Evolutionary conservation across 495 filamentous ascomycete species (phyloP), one percentile per base, ranked within the genome.

Genomic region (Penicillium verhagenii): DNA sequence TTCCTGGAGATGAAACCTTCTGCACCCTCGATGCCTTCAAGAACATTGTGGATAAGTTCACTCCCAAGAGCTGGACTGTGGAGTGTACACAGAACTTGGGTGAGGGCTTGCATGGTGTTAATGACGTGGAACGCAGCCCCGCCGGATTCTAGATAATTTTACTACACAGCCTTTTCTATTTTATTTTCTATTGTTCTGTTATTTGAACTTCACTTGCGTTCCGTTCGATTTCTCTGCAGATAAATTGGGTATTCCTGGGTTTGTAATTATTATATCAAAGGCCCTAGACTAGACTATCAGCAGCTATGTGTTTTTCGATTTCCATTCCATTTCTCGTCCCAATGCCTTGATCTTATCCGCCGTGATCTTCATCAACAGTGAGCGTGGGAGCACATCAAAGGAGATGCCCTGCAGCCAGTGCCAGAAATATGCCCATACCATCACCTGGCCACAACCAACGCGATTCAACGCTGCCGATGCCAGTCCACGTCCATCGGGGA

Each of bases 11-110:
- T 65, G 87, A 92, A 57, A 89, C 80, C 20, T 96, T 98, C 67
- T 97, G 94, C 74, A 98, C 94, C 1, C 65, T 98, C 59, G 83
- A 88, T 43, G 83, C 94, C 2, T 98, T 98, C 80, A 97, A 97
- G 69, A 74, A 80, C 46, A 90, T 96, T 57, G 88, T 93, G 16
- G 92, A 96, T 69, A 90, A 91, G 59, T 94, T 91, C 65, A 93
- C 89, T 5, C 94, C 94, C 0, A 69, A 74, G 45, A 81, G 87
- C 63, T 97, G 90, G 92, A 87, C 82, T 62, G 65, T 78, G 44
- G 85, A 89, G 43, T 98, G 94, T 68, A 66, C 75, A 14, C 71
- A 74, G 29, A 92, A 93, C 58, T 55, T 88, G 37, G 81, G 85
- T 8, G 63, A 70, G 42, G 75, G 74, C 1, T 47, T 75, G 35